Conservation (phyloP, 352 stramenopile species). For the Plasmopara muralis region DNA sequence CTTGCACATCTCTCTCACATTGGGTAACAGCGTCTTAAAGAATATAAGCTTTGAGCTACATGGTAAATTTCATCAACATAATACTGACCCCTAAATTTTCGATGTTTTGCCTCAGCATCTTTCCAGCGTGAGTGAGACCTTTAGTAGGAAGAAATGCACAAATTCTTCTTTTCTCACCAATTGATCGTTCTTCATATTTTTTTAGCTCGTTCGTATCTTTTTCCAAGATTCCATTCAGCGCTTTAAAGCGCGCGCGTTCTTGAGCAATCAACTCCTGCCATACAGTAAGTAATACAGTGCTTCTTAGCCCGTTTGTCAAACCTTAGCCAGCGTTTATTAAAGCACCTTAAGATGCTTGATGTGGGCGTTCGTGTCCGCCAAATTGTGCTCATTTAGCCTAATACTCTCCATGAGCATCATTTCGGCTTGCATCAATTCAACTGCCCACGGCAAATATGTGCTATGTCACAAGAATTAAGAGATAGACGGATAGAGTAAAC, state of each 20-base stretch:
- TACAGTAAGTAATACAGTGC: neutral
- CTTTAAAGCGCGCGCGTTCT: conserved; percentile 36
- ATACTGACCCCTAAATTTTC: conserved; percentile 28
- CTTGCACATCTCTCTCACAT: conserved; percentile 30
- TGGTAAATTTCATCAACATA: neutral
- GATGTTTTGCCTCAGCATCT: conserved; percentile 44
- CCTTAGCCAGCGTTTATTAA: neutral
- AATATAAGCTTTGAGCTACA: neutral
- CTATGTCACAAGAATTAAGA: neutral
- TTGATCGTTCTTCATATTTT: conserved; percentile 37
- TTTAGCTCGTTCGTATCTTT: conserved; percentile 28
- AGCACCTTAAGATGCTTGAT: conserved; percentile 55
- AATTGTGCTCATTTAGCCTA: conserved; percentile 51
- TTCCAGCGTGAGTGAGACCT: conserved; percentile 1
- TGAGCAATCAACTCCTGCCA: conserved; percentile 35
- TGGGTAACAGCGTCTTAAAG: conserved; percentile 28
- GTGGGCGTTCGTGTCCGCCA: conserved; percentile 32
- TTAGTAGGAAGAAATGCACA: neutral
- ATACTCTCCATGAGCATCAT: conserved; percentile 66
- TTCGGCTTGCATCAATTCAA: conserved; percentile 76
- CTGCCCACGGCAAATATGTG: conserved; percentile 15
- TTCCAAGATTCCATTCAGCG: conserved; percentile 22
- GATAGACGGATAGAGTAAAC: neutral
- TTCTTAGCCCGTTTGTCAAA: neutral
- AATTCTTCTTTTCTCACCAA: conserved; percentile 17